phyloP scores from a whole-genome alignment of 768 basidiomycete genomes.

The Leccinum variicolor region DNA sequence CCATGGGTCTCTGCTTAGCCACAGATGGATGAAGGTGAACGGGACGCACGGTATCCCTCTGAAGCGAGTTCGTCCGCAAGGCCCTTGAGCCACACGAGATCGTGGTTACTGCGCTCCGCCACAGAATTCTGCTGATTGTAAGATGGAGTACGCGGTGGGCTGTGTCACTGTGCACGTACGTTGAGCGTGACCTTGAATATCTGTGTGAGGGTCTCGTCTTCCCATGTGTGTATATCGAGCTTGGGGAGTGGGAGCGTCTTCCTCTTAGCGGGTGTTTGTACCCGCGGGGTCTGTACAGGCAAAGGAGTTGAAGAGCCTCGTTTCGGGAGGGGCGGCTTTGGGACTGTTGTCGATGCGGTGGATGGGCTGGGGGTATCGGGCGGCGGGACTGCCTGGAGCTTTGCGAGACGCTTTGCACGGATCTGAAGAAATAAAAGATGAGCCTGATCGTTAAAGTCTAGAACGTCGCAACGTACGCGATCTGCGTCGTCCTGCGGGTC shows the following conservation, averaged over 20 bases:
- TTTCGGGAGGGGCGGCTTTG: slow-evolving; percentile 37
- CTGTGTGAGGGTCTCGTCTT: slow-evolving; percentile 60
- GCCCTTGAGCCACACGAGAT: slow-evolving; percentile 80
- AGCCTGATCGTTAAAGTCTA: not conserved
- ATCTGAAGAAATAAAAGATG: slow-evolving; percentile 49
- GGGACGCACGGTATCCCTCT: slow-evolving; percentile 46
- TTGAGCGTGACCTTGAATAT: slow-evolving; percentile 79
- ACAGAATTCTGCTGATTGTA: slow-evolving; percentile 44
- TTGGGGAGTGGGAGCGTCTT: slow-evolving; percentile 39
- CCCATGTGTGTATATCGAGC: slow-evolving; percentile 65
- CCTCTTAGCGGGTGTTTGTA: slow-evolving; percentile 44
- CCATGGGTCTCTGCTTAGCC: slow-evolving; percentile 4
- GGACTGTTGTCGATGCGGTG: slow-evolving; percentile 23
- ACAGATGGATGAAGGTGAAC: not conserved
- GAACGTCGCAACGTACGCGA: slow-evolving; percentile 43
- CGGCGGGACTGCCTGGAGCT: slow-evolving; percentile 57
- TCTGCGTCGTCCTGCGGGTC: slow-evolving; percentile 78
- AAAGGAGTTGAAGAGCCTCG: slow-evolving; percentile 20
- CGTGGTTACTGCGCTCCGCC: slow-evolving; percentile 60
- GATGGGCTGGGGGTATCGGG: slow-evolving; percentile 10
- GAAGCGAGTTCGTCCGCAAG: slow-evolving; percentile 64
- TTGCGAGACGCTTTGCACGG: slow-evolving; percentile 87
- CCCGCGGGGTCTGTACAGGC: slow-evolving; percentile 31
- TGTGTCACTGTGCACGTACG: slow-evolving; percentile 42
- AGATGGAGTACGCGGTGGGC: not conserved